phyloP scores from a whole-genome alignment of 106 monocot species.

The Apostasia shenzhenica region DNA sequence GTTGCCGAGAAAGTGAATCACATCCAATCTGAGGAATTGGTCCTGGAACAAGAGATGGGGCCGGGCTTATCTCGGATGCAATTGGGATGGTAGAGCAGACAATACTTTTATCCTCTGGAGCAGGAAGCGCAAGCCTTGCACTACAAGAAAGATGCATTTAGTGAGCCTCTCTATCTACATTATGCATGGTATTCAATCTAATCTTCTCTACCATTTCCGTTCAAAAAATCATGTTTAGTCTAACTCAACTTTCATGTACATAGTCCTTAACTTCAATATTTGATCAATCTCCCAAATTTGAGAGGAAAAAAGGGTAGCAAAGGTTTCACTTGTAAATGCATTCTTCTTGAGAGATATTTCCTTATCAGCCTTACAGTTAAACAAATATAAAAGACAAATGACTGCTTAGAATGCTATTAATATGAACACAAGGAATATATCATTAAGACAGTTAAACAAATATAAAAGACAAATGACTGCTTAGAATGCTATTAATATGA shows the following conservation, averaged over 20 bases:
- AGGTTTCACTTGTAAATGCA: too few species aligned
- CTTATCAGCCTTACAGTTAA: too few species aligned
- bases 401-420: too few species aligned
- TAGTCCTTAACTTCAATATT: too few species aligned
- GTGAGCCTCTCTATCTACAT: neutral
- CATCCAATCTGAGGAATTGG: constrained; percentile 8
- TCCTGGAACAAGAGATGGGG: neutral
- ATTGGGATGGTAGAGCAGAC: neutral
- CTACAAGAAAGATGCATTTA: constrained; percentile 4
- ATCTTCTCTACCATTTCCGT: neutral
- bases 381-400: too few species aligned
- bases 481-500: too few species aligned
- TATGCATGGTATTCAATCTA: neutral
- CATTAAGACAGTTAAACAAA: too few species aligned
- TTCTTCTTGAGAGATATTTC: too few species aligned
- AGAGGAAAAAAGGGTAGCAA: too few species aligned
- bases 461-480: too few species aligned
- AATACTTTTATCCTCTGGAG: constrained; percentile 15
- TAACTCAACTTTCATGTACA: neutral
- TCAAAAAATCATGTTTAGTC: neutral
- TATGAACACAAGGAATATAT: too few species aligned
- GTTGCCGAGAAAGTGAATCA: neutral
- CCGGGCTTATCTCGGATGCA: neutral
- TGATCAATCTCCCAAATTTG: too few species aligned
- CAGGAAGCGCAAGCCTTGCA: constrained; percentile 20